These are phyloP conservation scores for Lactarius trivialis DNA, from an alignment of 768 basidiomycete genomes.

Conservation along the genomic window DNA sequence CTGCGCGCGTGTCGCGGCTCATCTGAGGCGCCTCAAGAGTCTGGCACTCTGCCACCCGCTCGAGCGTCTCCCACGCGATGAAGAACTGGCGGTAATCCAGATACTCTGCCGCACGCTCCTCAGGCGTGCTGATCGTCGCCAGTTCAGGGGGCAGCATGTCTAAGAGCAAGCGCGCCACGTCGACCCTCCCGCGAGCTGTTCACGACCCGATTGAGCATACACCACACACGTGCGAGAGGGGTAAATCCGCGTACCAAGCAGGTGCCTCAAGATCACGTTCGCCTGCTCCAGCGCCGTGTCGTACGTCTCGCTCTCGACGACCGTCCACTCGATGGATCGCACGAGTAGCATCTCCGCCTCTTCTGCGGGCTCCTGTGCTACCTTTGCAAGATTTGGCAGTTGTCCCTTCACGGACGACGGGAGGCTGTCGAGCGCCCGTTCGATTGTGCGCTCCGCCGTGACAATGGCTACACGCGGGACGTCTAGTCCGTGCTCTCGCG, in stretches of 20 bases:
- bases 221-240: background rate
- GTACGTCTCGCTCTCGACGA: conserved; percentile 66
- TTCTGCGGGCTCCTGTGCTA: conserved; percentile 32
- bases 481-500: conserved; percentile 80
- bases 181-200: conserved; percentile 65
- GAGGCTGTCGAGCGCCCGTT: conserved; percentile 52
- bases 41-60: conserved; percentile 54
- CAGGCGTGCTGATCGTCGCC: conserved; percentile 54
- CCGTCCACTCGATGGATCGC: conserved; percentile 92
- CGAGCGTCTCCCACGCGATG: conserved; percentile 60
- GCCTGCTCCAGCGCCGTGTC: conserved; percentile 77
- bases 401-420: conserved; percentile 10
- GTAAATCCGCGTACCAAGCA: conserved; percentile 59
- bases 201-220: background rate
- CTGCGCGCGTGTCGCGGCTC: conserved; percentile 49
- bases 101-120: conserved; percentile 68
- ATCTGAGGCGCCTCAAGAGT: conserved; percentile 49
- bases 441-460: conserved; percentile 73
- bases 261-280: conserved; percentile 83
- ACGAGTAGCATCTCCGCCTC: conserved; percentile 61
- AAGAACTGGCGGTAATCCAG: conserved; percentile 79
- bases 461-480: conserved; percentile 70
- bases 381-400: conserved; percentile 14
- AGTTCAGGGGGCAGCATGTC: conserved; percentile 59
- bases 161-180: conserved; percentile 55